A percentile compares a stretch with the other conserved stretches of the same genome.
Evolutionary conservation across 345 rosid genomes (phyloP).

Genomic region (Clausena lansium): DNA sequence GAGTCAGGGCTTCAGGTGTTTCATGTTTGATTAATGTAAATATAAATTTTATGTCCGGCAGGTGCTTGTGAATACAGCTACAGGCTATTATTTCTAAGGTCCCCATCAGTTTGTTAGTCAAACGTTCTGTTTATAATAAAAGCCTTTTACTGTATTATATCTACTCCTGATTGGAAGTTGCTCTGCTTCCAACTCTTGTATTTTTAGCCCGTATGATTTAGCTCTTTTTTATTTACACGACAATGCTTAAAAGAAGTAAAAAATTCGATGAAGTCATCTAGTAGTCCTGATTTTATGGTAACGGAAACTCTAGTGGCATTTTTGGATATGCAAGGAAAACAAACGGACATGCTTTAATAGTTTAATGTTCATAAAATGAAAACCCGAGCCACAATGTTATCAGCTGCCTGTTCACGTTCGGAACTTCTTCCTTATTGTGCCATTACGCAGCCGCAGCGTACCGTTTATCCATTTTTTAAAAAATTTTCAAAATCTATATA

Average conservation of each 20-base stretch:
- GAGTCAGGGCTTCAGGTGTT: conserved; percentile 26
- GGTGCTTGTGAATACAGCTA: conserved; percentile 35
- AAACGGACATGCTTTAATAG: too few relatives aligned
- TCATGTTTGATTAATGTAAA: conserved; percentile 39
- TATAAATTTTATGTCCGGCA: conserved; percentile 17
- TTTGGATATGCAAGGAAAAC: too few relatives aligned
- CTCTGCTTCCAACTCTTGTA: background rate
- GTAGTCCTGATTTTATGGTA: background rate
- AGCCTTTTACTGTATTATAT: conserved; percentile 7
- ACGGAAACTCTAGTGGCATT: too few relatives aligned
- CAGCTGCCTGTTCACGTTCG: too few relatives aligned
- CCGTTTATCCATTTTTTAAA: too few relatives aligned
- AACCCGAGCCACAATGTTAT: too few relatives aligned
- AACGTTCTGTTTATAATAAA: conserved; percentile 42
- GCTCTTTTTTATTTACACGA: background rate
- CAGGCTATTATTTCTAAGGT: conserved; percentile 31
- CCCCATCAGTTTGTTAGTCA: conserved; percentile 25
- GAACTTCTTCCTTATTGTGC: too few relatives aligned
- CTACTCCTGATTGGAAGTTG: background rate
- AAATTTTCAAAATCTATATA: too few relatives aligned
- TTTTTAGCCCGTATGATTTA: background rate
- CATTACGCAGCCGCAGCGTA: too few relatives aligned
- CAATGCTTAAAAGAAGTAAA: too few relatives aligned
- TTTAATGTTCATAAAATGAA: too few relatives aligned
- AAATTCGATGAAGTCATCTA: background rate